A percentile compares a stretch with the other conserved stretches of the same genome.
Conservation (phyloP, 768 basidiomycete genomes). For the Lentinula sp. region DNA sequence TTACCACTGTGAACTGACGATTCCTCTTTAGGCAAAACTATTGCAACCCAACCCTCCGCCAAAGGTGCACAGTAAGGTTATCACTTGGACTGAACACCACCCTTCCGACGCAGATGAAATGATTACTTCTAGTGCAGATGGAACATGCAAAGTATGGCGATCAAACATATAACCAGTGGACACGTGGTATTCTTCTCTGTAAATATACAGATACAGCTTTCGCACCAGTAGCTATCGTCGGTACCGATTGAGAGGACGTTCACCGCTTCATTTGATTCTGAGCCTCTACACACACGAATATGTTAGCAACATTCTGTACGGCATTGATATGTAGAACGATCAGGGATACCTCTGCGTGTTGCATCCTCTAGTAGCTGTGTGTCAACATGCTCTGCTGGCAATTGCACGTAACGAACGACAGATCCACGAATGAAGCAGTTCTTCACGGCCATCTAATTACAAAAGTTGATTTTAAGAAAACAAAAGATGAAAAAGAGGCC, state of each 20-base stretch:
- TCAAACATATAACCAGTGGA: conserved; percentile 22
- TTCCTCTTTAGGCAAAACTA: conserved; percentile 51
- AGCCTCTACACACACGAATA: conserved; percentile 28
- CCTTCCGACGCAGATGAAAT: conserved; percentile 77
- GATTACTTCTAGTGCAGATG: conserved; percentile 87
- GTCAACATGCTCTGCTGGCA: conserved; percentile 90
- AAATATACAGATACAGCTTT: background rate
- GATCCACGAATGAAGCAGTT: conserved; percentile 99
- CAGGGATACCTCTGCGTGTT: conserved; percentile 76
- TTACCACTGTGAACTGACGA: conserved; percentile 5
- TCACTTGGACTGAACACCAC: conserved; percentile 92
- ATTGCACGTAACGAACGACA: conserved; percentile 95
- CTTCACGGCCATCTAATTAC: conserved; percentile 87
- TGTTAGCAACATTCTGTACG: background rate
- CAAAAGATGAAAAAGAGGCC: conserved; percentile 14
- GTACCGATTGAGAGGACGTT: background rate
- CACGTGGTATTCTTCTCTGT: background rate
- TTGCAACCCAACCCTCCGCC: conserved; percentile 70
- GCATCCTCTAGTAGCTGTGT: conserved; percentile 95
- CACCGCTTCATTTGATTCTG: conserved; percentile 39
- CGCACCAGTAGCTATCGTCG: background rate
- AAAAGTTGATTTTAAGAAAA: background rate
- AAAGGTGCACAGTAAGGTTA: conserved; percentile 73
- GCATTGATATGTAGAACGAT: background rate
- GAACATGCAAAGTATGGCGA: conserved; percentile 87